Evolutionary conservation across 768 basidiomycete species (phyloP), one percentile per base, ranked within the genome.

Genomic region (Tulasnella sp.): DNA sequence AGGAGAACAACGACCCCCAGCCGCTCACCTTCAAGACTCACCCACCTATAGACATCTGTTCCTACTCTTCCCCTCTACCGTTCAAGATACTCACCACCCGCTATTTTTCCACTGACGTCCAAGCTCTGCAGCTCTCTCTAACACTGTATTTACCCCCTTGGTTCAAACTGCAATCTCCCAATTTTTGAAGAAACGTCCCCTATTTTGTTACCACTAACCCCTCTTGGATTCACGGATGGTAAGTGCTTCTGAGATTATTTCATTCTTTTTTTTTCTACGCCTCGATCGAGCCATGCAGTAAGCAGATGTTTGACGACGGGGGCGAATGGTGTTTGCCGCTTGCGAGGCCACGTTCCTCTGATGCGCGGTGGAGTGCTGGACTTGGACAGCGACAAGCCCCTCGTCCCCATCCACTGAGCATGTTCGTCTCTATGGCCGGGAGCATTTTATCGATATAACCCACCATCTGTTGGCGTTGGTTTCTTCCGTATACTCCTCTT

Each of bases 361-460:
- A 31, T 68, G 62, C 34, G 62, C n/a, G 62, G 62, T n/a, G 62
- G 62, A 36, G 62, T 68, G 62, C 62, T 68, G 62, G 62, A 68
- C 62, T 68, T 36, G 62, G 27, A 68, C 62, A n/a, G 62, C 62
- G 62, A 68, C 62, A 68, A 68, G 62, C 62, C 62, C 62, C 62
- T 68, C 62, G 62, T 34, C 62, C 62, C 62, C 62, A 34, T 68
- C 62, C 8, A 36, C 34, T 36, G 34, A 68, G 62, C 62, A 31
- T 68, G 62, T 68, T 68, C 34, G n/a, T 36, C 62, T 68, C 62
- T 36, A 68, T 68, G 62, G 4, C 62, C 62, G 62, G 62, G 62
- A 68, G 62, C 62, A 68, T 68, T 31, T 68, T 68, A n/a, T n/a
- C 12, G 62, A 14, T 36, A 68, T 68, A 31, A 68, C n/a, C 9